phyloP scores from a whole-genome alignment of 2,329 filamentous ascomycete species.

The Plenodomus tracheiphilus region DNA sequence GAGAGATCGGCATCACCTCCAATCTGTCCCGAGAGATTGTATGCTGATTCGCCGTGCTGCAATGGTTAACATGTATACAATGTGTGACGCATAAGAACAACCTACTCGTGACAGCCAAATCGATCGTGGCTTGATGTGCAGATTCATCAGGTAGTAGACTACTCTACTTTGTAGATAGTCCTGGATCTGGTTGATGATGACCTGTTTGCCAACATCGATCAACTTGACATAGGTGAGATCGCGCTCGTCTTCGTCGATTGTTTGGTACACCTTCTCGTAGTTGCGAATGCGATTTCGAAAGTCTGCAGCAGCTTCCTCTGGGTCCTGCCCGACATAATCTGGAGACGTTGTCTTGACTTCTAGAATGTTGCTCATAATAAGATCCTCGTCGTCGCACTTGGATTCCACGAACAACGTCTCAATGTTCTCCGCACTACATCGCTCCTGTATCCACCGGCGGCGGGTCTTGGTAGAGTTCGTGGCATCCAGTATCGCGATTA shows the following conservation, averaged over 20 bases:
- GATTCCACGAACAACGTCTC: slow-evolving; percentile 96
- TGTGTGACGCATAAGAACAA: slow-evolving; percentile 17
- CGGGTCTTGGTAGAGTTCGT: slow-evolving; percentile 94
- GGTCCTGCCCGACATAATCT: slow-evolving; percentile 92
- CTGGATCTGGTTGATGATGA: slow-evolving; percentile 96
- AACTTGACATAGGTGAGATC: slow-evolving; percentile 95
- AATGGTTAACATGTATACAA: slow-evolving; percentile 15
- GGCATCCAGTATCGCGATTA: slow-evolving; percentile 92
- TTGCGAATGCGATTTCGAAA: slow-evolving; percentile 94
- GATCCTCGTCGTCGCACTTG: slow-evolving; percentile 91
- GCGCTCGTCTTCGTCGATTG: slow-evolving; percentile 85
- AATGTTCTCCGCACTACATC: slow-evolving; percentile 73
- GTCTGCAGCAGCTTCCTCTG: slow-evolving; percentile 85
- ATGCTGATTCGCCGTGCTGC: slow-evolving; percentile 91
- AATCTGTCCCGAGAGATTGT: slow-evolving; percentile 87
- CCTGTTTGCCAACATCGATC: slow-evolving; percentile 92
- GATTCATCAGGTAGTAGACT: slow-evolving; percentile 97
- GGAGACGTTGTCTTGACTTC: slow-evolving; percentile 97
- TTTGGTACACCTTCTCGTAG: slow-evolving; percentile 96
- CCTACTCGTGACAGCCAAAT: slow-evolving; percentile 93
- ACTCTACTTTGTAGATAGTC: slow-evolving; percentile 96
- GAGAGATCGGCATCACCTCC: slow-evolving; percentile 91
- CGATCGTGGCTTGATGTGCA: slow-evolving; percentile 93
- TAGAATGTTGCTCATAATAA: slow-evolving; percentile 98
- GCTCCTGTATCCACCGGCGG: slow-evolving; percentile 86